Evolutionary conservation across 805 yeast species (phyloP), one percentile per base, ranked within the genome.

Genomic region (Candida ipomoeae): DNA sequence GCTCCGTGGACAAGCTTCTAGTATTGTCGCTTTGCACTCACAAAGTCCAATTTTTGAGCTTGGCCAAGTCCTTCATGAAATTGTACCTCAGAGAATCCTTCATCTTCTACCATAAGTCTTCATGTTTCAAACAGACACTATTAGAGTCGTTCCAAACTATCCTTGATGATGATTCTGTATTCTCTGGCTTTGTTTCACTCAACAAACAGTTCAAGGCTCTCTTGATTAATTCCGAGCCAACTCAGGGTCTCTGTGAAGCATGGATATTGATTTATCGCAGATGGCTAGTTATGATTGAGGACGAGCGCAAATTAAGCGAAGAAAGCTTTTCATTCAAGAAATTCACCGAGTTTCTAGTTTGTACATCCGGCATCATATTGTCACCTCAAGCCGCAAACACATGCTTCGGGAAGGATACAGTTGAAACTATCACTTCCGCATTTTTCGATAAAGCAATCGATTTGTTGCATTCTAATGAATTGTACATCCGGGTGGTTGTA

Each of bases 181-280:
- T 85, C 38, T 82, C 87, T 0, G 91, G 94, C 29, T 75, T 83
- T 18, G 83, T 85, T 29, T 90, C 95, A 0, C 73, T 86, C 34
- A 90, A 87, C 60, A 85, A 86, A 61, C 78, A 82, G 51, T 66
- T 86, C 47, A 74, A 87, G 61, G 45, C 46, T n/a, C 49, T 59
- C 8, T 67, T 58, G 58, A 68, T 46, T 53, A 69, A 55, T 52
- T 67, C 55, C 37, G 65, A 53, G 51, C 81, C 70, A 52, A 74
- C 69, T 45, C 68, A 53, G 8, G 73, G 79, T 29, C 58, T 73
- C 21, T 68, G 61, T 49, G 69, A 70, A 42, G 70, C 69, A 5
- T 73, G 77, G 78, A 43, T 66, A 11, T 57, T 69, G n/a, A 76
- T 83, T 51, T 82, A 76, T 59, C 71, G 72, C 34, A 63, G 80